Evolutionary conservation across 768 basidiomycete genomes (phyloP).

Genomic region (Fistulinella prunicolor): DNA sequence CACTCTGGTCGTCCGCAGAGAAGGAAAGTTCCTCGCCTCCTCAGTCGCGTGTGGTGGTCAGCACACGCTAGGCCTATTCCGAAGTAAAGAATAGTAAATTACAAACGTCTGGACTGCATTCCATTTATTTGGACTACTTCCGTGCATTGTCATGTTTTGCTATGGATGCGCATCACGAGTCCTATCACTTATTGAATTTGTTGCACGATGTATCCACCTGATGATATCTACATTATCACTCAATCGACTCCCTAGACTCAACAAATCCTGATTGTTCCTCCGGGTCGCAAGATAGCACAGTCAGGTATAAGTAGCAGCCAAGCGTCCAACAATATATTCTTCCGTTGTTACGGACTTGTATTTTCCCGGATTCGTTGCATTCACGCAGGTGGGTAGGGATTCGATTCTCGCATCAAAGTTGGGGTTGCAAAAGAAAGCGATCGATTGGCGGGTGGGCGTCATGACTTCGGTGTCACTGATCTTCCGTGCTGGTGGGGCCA

Average conservation of each 20-base stretch:
- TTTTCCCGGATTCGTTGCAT: slow-evolving; percentile 49
- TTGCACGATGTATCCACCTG: slow-evolving; percentile 14
- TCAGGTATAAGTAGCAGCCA: slow-evolving; percentile 57
- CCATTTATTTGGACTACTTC: slow-evolving; percentile 18
- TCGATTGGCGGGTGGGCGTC: slow-evolving; percentile 69
- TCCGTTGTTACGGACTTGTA: slow-evolving; percentile 72
- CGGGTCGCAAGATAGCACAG: neutral
- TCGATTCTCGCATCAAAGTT: slow-evolving; percentile 65
- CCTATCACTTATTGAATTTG: slow-evolving; percentile 17
- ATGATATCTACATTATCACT: slow-evolving; percentile 12
- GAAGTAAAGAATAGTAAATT: slow-evolving; percentile 46
- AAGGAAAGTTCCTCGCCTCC: slow-evolving; percentile 55
- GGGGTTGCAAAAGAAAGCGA: slow-evolving; percentile 88
- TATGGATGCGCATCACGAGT: slow-evolving; percentile 18
- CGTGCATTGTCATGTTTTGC: slow-evolving; percentile 16
- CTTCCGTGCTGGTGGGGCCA: slow-evolving; percentile 58
- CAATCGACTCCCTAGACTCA: slow-evolving; percentile 8
- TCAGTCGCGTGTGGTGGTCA: slow-evolving; percentile 73
- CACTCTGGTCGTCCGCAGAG: slow-evolving; percentile 63
- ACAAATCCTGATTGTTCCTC: neutral
- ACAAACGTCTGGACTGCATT: slow-evolving; percentile 9
- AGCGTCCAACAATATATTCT: slow-evolving; percentile 71
- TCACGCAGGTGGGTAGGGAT: slow-evolving; percentile 62
- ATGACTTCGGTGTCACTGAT: slow-evolving; percentile 49
- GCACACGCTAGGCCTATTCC: slow-evolving; percentile 70